phyloP scores from a whole-genome alignment of 345 rosid species.

The Capsella bursapastoris region DNA sequence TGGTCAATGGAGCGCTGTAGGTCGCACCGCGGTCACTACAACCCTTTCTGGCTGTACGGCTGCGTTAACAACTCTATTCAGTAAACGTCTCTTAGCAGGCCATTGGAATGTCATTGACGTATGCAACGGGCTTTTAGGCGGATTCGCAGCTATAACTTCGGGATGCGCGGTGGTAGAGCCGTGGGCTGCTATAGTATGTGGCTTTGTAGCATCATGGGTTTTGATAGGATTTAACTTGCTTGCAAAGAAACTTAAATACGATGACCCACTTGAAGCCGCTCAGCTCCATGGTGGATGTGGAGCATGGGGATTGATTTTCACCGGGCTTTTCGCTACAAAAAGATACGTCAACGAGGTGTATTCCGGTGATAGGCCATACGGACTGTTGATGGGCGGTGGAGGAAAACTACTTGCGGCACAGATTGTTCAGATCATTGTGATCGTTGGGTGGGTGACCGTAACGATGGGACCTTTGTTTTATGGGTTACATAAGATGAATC shows the following conservation, averaged over 20 bases:
- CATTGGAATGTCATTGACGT: conserved; percentile 34
- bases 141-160: conserved; percentile 29
- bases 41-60: conserved; percentile 35
- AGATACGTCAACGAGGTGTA: conserved; percentile 32
- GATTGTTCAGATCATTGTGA: conserved; percentile 17
- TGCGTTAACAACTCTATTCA: conserved; percentile 35
- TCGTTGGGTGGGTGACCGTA: conserved; percentile 26
- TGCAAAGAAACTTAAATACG: conserved; percentile 31
- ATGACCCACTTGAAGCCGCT: conserved; percentile 39
- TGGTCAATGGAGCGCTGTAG: conserved; percentile 38
- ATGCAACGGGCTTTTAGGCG: conserved; percentile 31
- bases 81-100: conserved; percentile 28
- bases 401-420: conserved; percentile 20
- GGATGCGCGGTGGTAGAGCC: conserved; percentile 39
- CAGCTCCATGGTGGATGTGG: conserved; percentile 40
- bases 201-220: conserved; percentile 36
- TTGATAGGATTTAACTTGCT: conserved; percentile 18
- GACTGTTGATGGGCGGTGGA: conserved; percentile 39
- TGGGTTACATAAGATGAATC: conserved; percentile 32
- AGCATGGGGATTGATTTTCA: conserved; percentile 37
- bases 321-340: conserved; percentile 33
- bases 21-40: conserved; percentile 33
- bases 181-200: conserved; percentile 35
- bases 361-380: conserved; percentile 21
- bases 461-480: conserved; percentile 37